phyloP scores from a whole-genome alignment of 257 asterid species.

The Dorcoceras hygrometricum region DNA sequence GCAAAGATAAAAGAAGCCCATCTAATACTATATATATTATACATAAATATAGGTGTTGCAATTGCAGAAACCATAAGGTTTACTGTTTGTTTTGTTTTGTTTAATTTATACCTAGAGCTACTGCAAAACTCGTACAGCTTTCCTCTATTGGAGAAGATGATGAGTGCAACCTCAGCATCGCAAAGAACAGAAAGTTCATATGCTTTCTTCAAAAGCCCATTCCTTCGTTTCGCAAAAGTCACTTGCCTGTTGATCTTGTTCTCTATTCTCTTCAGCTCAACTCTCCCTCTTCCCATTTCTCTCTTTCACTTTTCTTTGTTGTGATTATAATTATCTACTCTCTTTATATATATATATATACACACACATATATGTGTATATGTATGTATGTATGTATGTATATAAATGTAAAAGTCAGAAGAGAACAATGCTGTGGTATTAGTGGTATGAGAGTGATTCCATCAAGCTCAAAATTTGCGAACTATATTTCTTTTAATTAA shows the following conservation, averaged over 20 bases:
- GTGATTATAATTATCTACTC: not conserved
- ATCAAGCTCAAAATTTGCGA: not conserved
- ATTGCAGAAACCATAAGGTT: slow-evolving; percentile 6
- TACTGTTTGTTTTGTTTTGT: slow-evolving; percentile 25
- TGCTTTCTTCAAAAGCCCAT: slow-evolving; percentile 94
- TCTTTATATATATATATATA: not conserved
- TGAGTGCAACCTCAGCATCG: slow-evolving; percentile 92
- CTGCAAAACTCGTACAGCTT: slow-evolving; percentile 98
- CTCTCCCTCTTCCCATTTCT: slow-evolving; percentile 71
- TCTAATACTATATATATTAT: slow-evolving; percentile 1
- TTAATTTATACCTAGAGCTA: slow-evolving; percentile 77
- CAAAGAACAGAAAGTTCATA: slow-evolving; percentile 94
- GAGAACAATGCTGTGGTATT: not conserved
- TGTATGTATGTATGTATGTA: too few relatives aligned
- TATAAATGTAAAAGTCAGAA: not conserved
- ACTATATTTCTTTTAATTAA: not conserved
- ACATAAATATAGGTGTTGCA: slow-evolving; percentile 21
- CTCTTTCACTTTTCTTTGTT: slow-evolving; percentile 10
- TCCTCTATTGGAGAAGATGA: slow-evolving; percentile 99
- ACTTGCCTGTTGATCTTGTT: slow-evolving; percentile 97
- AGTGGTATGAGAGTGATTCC: not conserved
- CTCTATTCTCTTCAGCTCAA: slow-evolving; percentile 42
- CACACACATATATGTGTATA: too few relatives aligned
- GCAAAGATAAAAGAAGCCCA: not conserved
- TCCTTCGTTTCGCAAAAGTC: slow-evolving; percentile 89